These are phyloP conservation scores for Candida neerlandica DNA, from an alignment of 1,139 yeast genomes.

Conservation along the genomic window DNA sequence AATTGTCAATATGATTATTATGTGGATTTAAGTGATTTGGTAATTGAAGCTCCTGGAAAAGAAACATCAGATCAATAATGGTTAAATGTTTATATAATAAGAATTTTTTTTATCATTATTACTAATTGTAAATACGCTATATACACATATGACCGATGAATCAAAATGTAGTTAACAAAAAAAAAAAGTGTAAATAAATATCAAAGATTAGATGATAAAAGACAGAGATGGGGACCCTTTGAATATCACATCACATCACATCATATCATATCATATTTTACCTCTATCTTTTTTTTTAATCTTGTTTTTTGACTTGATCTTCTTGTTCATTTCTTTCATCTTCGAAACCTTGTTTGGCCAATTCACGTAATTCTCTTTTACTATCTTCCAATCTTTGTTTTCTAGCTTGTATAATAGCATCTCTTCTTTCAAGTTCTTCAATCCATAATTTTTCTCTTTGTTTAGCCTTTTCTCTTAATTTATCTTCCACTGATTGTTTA, in stretches of 20 bases:
- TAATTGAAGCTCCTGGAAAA: not conserved
- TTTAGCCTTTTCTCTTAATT: conserved; percentile 73
- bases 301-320: not conserved
- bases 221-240: no score
- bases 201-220: no score
- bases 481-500: conserved; percentile 59
- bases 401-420: conserved; percentile 67
- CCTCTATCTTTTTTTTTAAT: no score
- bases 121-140: not conserved
- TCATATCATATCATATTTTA: no score
- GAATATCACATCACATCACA: no score
- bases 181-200: no score
- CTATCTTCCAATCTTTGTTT: conserved; percentile 49
- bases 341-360: conserved; percentile 46
- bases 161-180: no score
- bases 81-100: not conserved
- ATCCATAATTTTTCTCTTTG: conserved; percentile 87
- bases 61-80: not conserved
- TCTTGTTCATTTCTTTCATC: conserved; percentile 18
- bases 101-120: not conserved
- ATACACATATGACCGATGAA: not conserved
- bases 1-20: conserved; percentile 2
- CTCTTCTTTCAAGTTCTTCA: conserved; percentile 85
- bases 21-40: conserved; percentile 2
- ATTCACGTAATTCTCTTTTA: conserved; percentile 37